Evolutionary conservation across 805 yeast species (phyloP).

Genomic region (Wickerhamiella azymoides): DNA sequence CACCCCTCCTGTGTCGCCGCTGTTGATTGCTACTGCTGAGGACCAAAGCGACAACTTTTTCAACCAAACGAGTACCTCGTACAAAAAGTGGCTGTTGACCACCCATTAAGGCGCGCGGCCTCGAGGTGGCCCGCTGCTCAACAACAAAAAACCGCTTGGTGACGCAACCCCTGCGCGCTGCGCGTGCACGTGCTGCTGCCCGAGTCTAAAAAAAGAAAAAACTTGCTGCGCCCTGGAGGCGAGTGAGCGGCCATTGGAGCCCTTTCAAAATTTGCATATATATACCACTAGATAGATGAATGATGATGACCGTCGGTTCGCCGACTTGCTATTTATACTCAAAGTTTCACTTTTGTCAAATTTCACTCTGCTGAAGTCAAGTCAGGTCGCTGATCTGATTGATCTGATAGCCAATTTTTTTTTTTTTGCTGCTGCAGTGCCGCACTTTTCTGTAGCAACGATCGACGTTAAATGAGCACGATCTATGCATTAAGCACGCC

Average conservation of each 20-base stretch:
- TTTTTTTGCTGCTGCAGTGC: neutral
- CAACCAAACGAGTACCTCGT: conserved; percentile 8
- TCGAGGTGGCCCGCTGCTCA: too few relatives aligned
- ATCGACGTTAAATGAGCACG: conserved; percentile 35
- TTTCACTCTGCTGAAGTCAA: too few relatives aligned
- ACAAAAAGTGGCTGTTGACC: conserved; percentile 6
- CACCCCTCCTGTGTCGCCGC: conserved; percentile 18
- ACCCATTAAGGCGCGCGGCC: conserved; percentile 1
- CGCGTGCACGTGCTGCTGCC: too few relatives aligned
- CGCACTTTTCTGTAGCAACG: too few relatives aligned
- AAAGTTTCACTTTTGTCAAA: neutral
- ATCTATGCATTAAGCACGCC: conserved; percentile 85
- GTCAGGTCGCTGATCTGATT: neutral
- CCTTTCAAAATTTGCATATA: neutral
- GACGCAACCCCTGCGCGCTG: neutral
- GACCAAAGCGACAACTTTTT: conserved; percentile 2
- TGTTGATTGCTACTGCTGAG: conserved; percentile 13
- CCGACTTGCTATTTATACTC: neutral
- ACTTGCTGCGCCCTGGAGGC: neutral
- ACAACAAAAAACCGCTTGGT: too few relatives aligned
- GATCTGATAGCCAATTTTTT: neutral
- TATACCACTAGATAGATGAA: neutral
- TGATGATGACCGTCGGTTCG: neutral
- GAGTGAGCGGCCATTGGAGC: neutral
- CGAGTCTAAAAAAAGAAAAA: neutral